Conservation (phyloP, 768 basidiomycete genomes). For the Tubosaeta sp. region DNA sequence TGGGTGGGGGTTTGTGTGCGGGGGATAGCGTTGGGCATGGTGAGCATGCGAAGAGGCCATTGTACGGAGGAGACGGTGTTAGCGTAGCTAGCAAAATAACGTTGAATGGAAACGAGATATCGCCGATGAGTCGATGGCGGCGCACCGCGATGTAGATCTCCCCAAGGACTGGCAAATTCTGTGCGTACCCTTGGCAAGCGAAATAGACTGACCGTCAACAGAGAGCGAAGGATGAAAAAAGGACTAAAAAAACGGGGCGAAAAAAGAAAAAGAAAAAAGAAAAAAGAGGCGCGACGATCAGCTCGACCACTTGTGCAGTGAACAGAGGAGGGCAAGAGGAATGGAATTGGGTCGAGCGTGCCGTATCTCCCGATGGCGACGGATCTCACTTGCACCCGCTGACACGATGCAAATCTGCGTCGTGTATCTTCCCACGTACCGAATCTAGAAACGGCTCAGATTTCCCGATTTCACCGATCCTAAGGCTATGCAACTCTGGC, state of each 20-base stretch:
- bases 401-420: constrained; percentile 30
- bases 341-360: constrained; percentile 34
- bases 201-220: background rate
- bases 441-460: constrained; percentile 18
- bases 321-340: constrained; percentile 9
- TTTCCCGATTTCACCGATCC: constrained; percentile 29
- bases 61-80: constrained; percentile 2
- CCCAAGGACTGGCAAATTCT: background rate
- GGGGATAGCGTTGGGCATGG: constrained; percentile 29
- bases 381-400: constrained; percentile 39
- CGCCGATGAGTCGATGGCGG: constrained; percentile 17
- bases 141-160: constrained; percentile 21
- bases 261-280: constrained; percentile 3
- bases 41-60: constrained; percentile 46
- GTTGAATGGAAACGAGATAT: constrained; percentile 15
- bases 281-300: constrained; percentile 12
- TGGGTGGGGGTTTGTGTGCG: constrained; percentile 8
- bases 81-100: constrained; percentile 4
- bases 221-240: background rate
- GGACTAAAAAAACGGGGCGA: background rate
- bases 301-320: background rate
- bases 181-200: background rate
- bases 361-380: constrained; percentile 66
- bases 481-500: background rate
- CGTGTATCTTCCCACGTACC: constrained; percentile 26